These are phyloP conservation scores for Lanmaoa pseudosensibilis DNA, from an alignment of 768 basidiomycete genomes.

Conservation along the genomic window DNA sequence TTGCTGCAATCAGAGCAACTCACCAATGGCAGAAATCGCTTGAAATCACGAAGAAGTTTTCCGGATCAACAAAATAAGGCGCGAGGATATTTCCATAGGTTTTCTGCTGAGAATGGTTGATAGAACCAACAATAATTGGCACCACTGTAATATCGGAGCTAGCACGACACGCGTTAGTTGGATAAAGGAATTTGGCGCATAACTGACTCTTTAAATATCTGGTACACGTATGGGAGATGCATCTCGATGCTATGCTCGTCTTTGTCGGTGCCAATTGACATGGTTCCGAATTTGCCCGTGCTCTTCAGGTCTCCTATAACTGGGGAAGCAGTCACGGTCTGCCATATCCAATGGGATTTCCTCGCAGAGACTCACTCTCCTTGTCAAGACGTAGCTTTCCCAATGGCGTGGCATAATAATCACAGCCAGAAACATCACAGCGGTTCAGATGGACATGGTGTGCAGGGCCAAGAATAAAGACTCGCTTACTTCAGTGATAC, in stretches of 20 bases:
- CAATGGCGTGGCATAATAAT: conserved; percentile 79
- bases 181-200: neutral
- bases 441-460: conserved; percentile 87
- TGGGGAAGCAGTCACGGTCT: conserved; percentile 11
- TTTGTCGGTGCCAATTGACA: conserved; percentile 73
- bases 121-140: conserved; percentile 87
- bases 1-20: conserved; percentile 18
- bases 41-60: conserved; percentile 88
- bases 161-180: neutral
- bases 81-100: conserved; percentile 71
- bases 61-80: conserved; percentile 72
- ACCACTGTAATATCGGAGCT: conserved; percentile 80
- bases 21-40: conserved; percentile 99
- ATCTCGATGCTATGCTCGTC: conserved; percentile 98
- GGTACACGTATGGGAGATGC: conserved; percentile 91
- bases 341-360: neutral
- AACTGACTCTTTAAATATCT: conserved; percentile 75
- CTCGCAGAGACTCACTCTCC: conserved; percentile 55
- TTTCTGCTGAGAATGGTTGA: conserved; percentile 58
- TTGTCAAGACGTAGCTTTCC: conserved; percentile 79
- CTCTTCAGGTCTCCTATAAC: conserved; percentile 16
- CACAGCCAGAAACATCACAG: conserved; percentile 83
- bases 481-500: conserved; percentile 62
- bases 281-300: conserved; percentile 55
- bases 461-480: conserved; percentile 95